A percentile compares a stretch with the other conserved stretches of the same genome.
phyloP scores from a whole-genome alignment of 805 yeast genomes.

The Kregervanrija fluxuum region DNA sequence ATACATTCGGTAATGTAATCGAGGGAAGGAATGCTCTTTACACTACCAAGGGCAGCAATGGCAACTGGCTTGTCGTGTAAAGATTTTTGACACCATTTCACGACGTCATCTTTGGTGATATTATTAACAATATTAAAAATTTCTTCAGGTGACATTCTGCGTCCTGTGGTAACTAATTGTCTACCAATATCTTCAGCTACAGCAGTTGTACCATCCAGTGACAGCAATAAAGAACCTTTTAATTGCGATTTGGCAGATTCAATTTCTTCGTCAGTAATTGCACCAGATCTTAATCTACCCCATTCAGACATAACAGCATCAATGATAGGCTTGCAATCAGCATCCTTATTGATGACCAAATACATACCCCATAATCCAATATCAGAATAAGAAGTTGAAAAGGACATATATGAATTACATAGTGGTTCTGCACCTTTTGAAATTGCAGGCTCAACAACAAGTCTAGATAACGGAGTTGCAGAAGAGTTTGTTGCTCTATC shows the following conservation, averaged over 20 bases:
- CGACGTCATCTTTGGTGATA: slow-evolving; percentile 72
- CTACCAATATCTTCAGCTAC: slow-evolving; percentile 97
- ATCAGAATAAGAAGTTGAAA: slow-evolving; percentile 94
- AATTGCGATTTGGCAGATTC: slow-evolving; percentile 92
- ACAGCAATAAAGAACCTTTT: slow-evolving; percentile 82
- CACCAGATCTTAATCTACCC: slow-evolving; percentile 77
- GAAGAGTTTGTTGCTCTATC: slow-evolving; percentile 85
- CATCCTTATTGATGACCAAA: slow-evolving; percentile 71
- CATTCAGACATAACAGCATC: slow-evolving; percentile 80
- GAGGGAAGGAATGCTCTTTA: slow-evolving; percentile 50
- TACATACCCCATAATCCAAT: slow-evolving; percentile 98
- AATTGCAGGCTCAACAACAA: slow-evolving; percentile 39
- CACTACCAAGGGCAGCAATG: slow-evolving; percentile 86
- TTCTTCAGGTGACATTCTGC: slow-evolving; percentile 63
- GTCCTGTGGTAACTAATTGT: slow-evolving; percentile 92
- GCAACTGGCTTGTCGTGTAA: slow-evolving; percentile 75
- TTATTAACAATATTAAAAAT: slow-evolving; percentile 69
- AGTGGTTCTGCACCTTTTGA: slow-evolving; percentile 51
- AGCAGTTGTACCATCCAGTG: slow-evolving; percentile 92
- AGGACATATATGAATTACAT: slow-evolving; percentile 94
- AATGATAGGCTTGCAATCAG: slow-evolving; percentile 58
- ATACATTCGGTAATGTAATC: too few species aligned
- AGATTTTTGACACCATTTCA: slow-evolving; percentile 82
- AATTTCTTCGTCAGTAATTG: slow-evolving; percentile 74
- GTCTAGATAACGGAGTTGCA: slow-evolving; percentile 74